Base-by-base conservation (phyloP, 306 rosid genomes). In the Cucurbita ficifolia region DNA sequence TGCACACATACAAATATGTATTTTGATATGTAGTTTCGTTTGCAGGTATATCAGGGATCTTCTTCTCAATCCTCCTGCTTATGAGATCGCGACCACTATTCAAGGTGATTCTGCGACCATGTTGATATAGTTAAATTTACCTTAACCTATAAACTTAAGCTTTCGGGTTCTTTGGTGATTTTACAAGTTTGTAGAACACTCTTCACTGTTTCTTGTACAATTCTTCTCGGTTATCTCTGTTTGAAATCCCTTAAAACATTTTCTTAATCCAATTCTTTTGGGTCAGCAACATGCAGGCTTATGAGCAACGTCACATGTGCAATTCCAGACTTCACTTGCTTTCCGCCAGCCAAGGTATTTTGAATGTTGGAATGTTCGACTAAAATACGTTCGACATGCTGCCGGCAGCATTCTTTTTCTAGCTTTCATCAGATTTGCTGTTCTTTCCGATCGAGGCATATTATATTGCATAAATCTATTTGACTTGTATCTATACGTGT, bases 321-420 rank as follows among this genome's bases (percentile, higher is more conserved):
- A 35, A 84, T 93, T 84, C 98, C 98, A 14, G 97, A 93, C 79
- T 93, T 93, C 77, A 93, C 98, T 22, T 93, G 97, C 65, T 89
- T 93, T 77, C 88, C 98, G 46, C 85, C 98, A 71, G 94, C 98
- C 52, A 93, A 90, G 97, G 98, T 89, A 74, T 86, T 73, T 75
- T 76, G 65, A 71, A 45, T 74, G 65, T 21, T 51, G 49, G 73
- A 45, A 13, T 17, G 46, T 71, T 50, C n/a, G 16, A 22, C 36
- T 22, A 42, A 65, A 39, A n/a, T 64, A 40, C 18, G 5, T 42
- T 63, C 18, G 35, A 10, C 51, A 14, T 45, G 35, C 49, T 64
- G 35, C 68, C 6, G 16, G 50, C 52, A 43, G 10, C 35, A 40
- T 11, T 43, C 14, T 10, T 19, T 67, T 67, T 18, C 72, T 12